Base-by-base conservation (phyloP, 495 filamentous ascomycete genomes). In the Chaetomium tenue region DNA sequence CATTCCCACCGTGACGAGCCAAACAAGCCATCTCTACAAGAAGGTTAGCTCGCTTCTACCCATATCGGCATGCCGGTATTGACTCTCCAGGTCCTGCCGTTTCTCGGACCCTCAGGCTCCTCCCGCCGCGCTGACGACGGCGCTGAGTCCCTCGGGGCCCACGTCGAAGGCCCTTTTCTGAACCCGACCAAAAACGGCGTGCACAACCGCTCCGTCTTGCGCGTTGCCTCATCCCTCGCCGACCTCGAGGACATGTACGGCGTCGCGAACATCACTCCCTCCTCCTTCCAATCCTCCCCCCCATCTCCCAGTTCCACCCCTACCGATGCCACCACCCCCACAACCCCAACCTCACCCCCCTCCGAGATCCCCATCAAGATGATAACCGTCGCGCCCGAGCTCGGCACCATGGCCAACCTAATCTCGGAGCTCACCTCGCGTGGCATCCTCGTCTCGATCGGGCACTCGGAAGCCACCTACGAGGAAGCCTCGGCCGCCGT, bases 81-180 rank as follows among this genome's bases (percentile, higher is more conserved):
- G 7, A 44, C 53, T 26, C 16, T 22, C 22, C 47, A 88, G 83
- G 87, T 86, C 4, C 82, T 94, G 5, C 89, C 87, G 11, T 87
- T 87, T 62, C 84, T 94, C 25, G 90, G 83, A 1, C 89, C 90
- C 4, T 88, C 88, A 2, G 86, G 84, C 28, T 66, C 67, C 37
- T n/a, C 64, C 11, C 79, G 84, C n/a, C 56, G 74, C 26, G 69
- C 84, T 33, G 75, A 83, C 63, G 82, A 86, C 58, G 91, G 91
- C 62, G 83, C 90, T 39, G 90, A 93, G 72, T 91, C 89, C 1
- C 85, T 96, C 6, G 91, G 91, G 3, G 91, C 91, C 5, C 91
- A 96, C 70, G 85, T 86, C 70, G 91, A 96, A 80, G 91, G 91
- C 0, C 91, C 91, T 0, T 96, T 93, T 78, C 80, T 96, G 59